Percentiles rank a stretch among this genome's conserved stretches.
phyloP scores from a whole-genome alignment of 495 filamentous ascomycete genomes.

The Parathielavia appendiculata region DNA sequence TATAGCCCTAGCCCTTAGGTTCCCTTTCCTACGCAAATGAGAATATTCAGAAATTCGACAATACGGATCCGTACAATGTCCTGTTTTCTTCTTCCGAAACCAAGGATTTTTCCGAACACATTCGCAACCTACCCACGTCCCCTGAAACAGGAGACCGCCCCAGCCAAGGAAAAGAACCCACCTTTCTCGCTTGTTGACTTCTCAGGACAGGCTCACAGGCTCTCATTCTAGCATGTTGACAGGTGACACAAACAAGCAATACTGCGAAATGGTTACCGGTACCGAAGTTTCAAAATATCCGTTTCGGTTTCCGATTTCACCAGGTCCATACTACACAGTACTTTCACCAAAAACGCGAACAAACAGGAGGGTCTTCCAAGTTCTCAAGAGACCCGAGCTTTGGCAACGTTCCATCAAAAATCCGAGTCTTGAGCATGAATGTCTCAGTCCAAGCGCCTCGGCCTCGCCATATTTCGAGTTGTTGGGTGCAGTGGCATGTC shows the following conservation, averaged over 20 bases:
- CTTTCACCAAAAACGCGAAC: neutral
- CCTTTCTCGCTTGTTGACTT: neutral
- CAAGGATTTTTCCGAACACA: no score
- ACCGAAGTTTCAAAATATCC: constrained; percentile 12
- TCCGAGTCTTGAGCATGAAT: neutral
- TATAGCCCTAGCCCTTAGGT: no score
- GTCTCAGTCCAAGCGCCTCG: constrained; percentile 3
- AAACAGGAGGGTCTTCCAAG: neutral
- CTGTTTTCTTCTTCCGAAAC: no score
- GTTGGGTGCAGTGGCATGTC: neutral
- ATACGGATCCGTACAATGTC: no score
- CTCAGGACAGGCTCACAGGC: neutral
- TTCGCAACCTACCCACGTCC: no score
- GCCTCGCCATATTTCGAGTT: neutral
- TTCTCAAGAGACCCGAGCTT: neutral
- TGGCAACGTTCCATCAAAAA: constrained; percentile 1
- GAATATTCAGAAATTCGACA: no score
- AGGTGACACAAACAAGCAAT: neutral
- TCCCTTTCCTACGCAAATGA: no score
- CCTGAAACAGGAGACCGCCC: constrained; percentile 17
- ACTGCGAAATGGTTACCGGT: neutral
- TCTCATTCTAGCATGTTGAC: neutral
- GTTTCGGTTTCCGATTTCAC: neutral
- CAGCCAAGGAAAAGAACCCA: constrained; percentile 2
- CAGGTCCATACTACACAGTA: no score